A percentile compares a stretch with the other conserved stretches of the same genome.
Evolutionary conservation across 2,329 filamentous ascomycete species (phyloP).

Genomic region (Trichoderma cornu-damae): DNA sequence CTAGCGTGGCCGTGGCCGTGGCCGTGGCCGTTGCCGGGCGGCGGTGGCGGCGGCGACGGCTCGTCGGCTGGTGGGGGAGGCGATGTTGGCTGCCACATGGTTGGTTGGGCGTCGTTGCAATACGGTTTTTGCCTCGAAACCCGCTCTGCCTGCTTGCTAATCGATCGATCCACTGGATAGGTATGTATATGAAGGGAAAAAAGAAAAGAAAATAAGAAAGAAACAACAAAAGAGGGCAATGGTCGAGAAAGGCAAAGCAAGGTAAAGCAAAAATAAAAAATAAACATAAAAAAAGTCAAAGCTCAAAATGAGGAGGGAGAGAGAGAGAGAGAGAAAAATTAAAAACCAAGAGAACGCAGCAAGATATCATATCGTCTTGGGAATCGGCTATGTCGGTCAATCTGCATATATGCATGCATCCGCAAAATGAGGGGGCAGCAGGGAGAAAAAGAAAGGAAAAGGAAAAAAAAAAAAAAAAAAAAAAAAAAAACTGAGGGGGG

Average conservation of each 20-base stretch:
- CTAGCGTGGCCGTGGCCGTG: not conserved
- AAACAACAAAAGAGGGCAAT: not conserved
- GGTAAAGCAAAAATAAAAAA: not conserved
- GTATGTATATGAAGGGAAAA: not conserved
- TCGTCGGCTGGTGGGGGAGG: constrained; percentile 9
- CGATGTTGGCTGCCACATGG: constrained; percentile 28
- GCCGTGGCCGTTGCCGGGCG: too few relatives aligned
- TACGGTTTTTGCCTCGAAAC: too few relatives aligned
- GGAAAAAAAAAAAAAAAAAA: not conserved
- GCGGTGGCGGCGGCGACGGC: constrained; percentile 12
- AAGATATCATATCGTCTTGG: not conserved
- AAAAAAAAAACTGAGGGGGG: too few relatives aligned
- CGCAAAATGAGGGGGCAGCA: not conserved
- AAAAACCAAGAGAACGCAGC: not conserved
- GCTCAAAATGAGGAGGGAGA: not conserved
- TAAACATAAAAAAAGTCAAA: not conserved
- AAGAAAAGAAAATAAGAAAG: not conserved
- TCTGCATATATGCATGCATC: not conserved
- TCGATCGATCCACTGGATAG: too few relatives aligned
- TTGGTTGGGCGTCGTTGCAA: too few relatives aligned
- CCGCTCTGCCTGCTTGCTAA: too few relatives aligned
- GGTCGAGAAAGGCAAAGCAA: not conserved
- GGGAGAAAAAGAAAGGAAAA: too few relatives aligned
- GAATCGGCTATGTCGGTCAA: not conserved
- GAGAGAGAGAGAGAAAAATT: too few relatives aligned